phyloP scores from a whole-genome alignment of 768 basidiomycete genomes.

The Lactarius sanguifluus region DNA sequence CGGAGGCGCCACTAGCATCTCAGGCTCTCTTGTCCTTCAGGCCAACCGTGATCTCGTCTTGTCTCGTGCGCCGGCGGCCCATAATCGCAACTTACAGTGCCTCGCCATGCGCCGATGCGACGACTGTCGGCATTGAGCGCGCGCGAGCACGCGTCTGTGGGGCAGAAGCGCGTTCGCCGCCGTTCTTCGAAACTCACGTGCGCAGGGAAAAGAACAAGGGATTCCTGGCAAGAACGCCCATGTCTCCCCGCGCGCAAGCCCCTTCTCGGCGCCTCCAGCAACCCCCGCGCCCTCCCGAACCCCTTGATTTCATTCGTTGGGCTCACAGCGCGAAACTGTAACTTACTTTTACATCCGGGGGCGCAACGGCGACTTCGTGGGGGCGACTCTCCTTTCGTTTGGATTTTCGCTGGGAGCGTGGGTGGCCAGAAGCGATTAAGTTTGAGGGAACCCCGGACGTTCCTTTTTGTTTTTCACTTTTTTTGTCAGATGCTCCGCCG shows the following conservation, averaged over 20 bases:
- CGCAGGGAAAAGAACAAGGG: constrained; percentile 19
- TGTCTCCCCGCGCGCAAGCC: not conserved
- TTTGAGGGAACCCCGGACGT: not conserved
- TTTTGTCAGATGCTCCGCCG: not conserved
- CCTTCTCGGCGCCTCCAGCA: not conserved
- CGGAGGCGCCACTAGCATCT: no score
- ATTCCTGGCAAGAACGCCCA: constrained; percentile 9
- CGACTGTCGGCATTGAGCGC: not conserved
- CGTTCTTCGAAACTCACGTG: constrained; percentile 9
- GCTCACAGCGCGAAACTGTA: not conserved
- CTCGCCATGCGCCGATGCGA: not conserved
- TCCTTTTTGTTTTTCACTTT: not conserved
- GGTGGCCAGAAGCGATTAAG: constrained; percentile 7
- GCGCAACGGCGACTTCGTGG: not conserved
- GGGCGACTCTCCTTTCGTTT: not conserved
- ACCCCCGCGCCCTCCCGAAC: not conserved
- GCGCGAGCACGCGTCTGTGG: constrained; percentile 10
- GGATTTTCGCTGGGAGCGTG: not conserved
- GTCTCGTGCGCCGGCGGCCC: not conserved
- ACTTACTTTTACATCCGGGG: not conserved
- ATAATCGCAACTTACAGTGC: not conserved
- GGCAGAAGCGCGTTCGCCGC: not conserved
- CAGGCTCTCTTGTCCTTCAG: not conserved
- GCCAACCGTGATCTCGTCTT: not conserved
- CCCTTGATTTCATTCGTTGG: not conserved